These are phyloP conservation scores for Nannochloropsis salina DNA, from an alignment of 108 stramenopile genomes.

Conservation along the genomic window DNA sequence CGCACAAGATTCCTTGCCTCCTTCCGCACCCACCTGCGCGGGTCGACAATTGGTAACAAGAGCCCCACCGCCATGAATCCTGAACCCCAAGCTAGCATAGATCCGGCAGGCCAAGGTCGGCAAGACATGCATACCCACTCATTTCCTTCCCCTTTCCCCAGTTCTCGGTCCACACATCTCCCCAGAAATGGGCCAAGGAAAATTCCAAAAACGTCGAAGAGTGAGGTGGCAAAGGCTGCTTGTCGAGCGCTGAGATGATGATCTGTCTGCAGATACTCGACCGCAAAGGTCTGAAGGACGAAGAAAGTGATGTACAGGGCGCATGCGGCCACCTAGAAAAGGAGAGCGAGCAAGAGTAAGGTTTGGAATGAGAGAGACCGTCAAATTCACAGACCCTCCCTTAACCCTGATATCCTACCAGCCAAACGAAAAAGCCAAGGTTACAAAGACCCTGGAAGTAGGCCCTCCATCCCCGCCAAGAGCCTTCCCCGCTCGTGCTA, in stretches of 20 bases:
- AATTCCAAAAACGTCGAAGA: neutral
- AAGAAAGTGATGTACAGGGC: neutral
- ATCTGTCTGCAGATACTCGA: neutral
- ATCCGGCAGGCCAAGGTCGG: neutral
- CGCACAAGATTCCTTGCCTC: neutral
- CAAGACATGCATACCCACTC: neutral
- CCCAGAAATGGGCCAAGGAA: neutral
- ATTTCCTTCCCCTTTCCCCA: neutral
- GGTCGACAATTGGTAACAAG: neutral
- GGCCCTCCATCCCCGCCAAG: neutral
- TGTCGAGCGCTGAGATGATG: neutral
- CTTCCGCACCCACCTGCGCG: neutral
- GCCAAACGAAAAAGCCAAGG: neutral
- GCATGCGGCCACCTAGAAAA: slow-evolving; percentile 10
- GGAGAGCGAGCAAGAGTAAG: neutral
- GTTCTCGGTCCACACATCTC: neutral
- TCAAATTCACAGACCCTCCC: neutral
- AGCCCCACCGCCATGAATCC: neutral
- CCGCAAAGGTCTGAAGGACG: neutral
- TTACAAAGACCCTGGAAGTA: neutral
- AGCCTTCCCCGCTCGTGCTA: neutral
- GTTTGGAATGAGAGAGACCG: neutral
- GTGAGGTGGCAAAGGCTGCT: neutral
- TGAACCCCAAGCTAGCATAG: neutral
- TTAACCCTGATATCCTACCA: neutral